Percentiles rank a stretch among this genome's conserved stretches.
phyloP scores from a whole-genome alignment of 768 basidiomycete species.

The Cyclocybe cylindracea region DNA sequence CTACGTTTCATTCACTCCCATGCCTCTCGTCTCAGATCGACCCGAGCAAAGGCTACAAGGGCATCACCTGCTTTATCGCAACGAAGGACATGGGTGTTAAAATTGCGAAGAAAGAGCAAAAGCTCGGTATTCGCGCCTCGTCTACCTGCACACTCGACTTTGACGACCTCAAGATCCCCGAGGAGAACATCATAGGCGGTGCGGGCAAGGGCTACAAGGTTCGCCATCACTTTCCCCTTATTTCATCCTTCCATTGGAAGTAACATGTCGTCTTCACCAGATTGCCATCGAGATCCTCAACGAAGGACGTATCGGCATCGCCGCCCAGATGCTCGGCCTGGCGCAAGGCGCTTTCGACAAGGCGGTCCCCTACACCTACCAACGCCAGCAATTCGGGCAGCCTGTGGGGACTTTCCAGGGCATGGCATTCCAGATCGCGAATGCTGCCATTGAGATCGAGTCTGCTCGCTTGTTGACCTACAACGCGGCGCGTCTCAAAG shows the following conservation, averaged over 20 bases:
- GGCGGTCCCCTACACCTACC: conserved; percentile 92
- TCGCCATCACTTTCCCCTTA: background rate
- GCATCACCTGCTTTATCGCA: conserved; percentile 96
- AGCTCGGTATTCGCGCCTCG: conserved; percentile 94
- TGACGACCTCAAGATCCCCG: conserved; percentile 83
- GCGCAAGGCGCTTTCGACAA: conserved; percentile 98
- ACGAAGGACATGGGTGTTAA: conserved; percentile 96
- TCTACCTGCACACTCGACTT: conserved; percentile 95
- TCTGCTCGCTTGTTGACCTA: conserved; percentile 90
- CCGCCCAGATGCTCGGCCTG: conserved; percentile 97
- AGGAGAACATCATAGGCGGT: conserved; percentile 90
- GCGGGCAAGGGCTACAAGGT: conserved; percentile 93
- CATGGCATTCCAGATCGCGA: conserved; percentile 93
- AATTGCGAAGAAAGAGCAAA: conserved; percentile 98
- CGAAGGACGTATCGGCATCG: conserved; percentile 97
- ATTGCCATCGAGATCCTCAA: conserved; percentile 97
- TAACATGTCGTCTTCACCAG: conserved; percentile 27
- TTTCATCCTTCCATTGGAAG: background rate
- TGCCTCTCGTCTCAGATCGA: conserved; percentile 51
- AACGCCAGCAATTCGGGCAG: conserved; percentile 94
- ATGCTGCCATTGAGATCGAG: conserved; percentile 89
- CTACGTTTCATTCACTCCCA: background rate
- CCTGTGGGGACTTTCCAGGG: conserved; percentile 94
- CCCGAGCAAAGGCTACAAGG: conserved; percentile 95
- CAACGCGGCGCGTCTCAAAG: conserved; percentile 94